Evolutionary conservation across 371 early-diverging fungal species (phyloP).

Genomic region (Mortierella sp.): DNA sequence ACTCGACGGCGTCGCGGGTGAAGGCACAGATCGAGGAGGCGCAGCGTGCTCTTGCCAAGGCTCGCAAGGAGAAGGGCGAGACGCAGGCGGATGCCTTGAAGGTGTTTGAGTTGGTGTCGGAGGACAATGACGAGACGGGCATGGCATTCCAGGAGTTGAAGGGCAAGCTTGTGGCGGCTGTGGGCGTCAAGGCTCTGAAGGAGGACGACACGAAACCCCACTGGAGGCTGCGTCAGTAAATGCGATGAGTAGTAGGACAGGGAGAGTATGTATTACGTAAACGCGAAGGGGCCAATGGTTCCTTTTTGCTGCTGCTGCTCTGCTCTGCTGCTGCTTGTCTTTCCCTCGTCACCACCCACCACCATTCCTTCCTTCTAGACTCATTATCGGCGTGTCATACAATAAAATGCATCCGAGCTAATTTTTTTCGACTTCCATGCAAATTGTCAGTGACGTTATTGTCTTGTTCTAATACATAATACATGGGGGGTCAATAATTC

Average conservation of each 20-base stretch:
- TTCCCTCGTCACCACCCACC: too few relatives aligned
- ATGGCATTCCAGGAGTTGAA: conserved; percentile 24
- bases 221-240: conserved; percentile 41
- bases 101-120: conserved; percentile 37
- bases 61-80: conserved; percentile 70
- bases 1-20: conserved; percentile 74
- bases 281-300: too few relatives aligned
- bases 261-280: too few relatives aligned
- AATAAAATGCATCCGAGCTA: too few relatives aligned
- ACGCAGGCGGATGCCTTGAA: conserved; percentile 64
- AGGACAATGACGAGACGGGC: conserved; percentile 35
- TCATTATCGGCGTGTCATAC: too few relatives aligned
- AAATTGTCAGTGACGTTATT: background rate
- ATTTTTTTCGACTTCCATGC: background rate
- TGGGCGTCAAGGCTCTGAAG: conserved; percentile 39
- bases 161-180: conserved; percentile 22
- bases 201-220: conserved; percentile 55
- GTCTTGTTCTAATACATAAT: background rate
- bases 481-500: background rate
- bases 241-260: background rate
- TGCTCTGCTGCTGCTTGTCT: background rate
- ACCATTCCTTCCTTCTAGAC: too few relatives aligned
- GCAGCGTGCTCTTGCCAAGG: conserved; percentile 78
- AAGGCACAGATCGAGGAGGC: conserved; percentile 82
- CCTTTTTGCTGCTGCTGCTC: too few relatives aligned